Evolutionary conservation across 1,139 yeast species (phyloP).

Genomic region (Schwanniomyces etchellsii): DNA sequence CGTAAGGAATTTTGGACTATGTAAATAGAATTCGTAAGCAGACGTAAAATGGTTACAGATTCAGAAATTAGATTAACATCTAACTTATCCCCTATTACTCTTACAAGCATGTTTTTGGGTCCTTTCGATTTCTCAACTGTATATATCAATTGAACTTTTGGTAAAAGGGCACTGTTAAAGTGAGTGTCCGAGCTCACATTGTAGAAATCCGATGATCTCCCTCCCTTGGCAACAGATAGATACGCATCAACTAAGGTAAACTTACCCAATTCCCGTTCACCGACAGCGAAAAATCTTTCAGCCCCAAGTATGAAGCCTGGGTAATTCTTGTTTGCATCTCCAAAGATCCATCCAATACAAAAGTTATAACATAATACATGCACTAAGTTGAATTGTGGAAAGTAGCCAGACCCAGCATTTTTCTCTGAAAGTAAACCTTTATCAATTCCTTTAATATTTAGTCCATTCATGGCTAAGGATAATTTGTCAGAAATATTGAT

Average conservation of each 20-base stretch:
- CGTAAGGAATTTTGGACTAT: conserved; percentile 34
- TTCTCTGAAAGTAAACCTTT: neutral
- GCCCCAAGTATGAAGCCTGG: conserved; percentile 78
- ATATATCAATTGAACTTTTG: conserved; percentile 59
- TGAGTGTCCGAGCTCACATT: conserved; percentile 39
- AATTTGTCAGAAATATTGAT: conserved; percentile 17
- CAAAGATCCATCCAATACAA: conserved; percentile 74
- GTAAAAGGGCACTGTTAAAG: conserved; percentile 59
- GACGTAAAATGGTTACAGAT: conserved; percentile 44
- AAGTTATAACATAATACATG: conserved; percentile 61
- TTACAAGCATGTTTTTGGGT: conserved; percentile 30
- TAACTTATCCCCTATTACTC: conserved; percentile 59
- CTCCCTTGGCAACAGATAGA: conserved; percentile 61
- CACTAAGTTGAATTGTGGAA: conserved; percentile 32
- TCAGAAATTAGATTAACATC: conserved; percentile 59
- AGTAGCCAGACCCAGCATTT: neutral
- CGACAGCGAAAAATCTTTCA: conserved; percentile 59
- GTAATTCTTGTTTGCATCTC: conserved; percentile 33
- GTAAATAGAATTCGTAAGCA: conserved; percentile 38
- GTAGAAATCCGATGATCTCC: conserved; percentile 45
- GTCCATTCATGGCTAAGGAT: too few relatives aligned
- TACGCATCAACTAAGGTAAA: conserved; percentile 61
- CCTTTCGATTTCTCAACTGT: conserved; percentile 29
- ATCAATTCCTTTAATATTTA: neutral
- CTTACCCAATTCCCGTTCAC: conserved; percentile 59